These are phyloP conservation scores for Calonectria fujianensis DNA, from an alignment of 2,329 filamentous ascomycete species.

Conservation along the genomic window DNA sequence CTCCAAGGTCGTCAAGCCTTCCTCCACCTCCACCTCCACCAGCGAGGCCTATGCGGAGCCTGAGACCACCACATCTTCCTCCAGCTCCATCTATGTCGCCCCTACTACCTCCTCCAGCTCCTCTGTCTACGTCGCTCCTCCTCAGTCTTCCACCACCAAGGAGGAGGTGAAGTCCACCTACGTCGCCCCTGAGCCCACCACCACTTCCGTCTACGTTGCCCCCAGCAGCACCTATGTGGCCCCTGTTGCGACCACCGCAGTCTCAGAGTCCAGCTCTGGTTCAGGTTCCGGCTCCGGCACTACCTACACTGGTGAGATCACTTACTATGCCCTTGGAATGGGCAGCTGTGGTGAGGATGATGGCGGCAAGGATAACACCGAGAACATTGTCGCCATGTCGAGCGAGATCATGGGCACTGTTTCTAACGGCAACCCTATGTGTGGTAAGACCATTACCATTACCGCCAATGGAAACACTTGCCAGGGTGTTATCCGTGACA, in stretches of 20 bases:
- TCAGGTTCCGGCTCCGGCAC: conserved; percentile 28
- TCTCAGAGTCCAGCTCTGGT: conserved; percentile 40
- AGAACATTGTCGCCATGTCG: conserved; percentile 82
- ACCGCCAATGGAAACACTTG: conserved; percentile 74
- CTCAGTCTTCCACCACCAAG: conserved; percentile 12
- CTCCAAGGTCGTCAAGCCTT: conserved; percentile 34
- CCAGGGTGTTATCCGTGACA: conserved; percentile 80
- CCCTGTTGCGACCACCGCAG: conserved; percentile 44
- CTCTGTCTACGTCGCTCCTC: conserved; percentile 43
- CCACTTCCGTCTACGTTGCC: conserved; percentile 44
- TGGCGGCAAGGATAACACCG: conserved; percentile 70
- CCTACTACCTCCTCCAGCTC: conserved; percentile 52
- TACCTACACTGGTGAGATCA: conserved; percentile 77
- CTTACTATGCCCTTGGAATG: conserved; percentile 82
- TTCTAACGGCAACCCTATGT: conserved; percentile 82
- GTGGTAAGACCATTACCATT: conserved; percentile 81
- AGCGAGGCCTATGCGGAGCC: conserved; percentile 8
- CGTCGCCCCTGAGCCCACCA: conserved; percentile 51
- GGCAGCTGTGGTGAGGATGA: conserved; percentile 81
- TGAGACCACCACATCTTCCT: conserved; percentile 48
- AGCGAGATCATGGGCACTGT: conserved; percentile 75
- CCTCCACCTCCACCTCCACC: conserved; percentile 38
- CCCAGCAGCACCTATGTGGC: conserved; percentile 42
- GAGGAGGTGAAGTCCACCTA: conserved; percentile 5
- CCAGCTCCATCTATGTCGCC: conserved; percentile 40